phyloP scores from a whole-genome alignment of 352 stramenopile species.

The Pythium brassicae region DNA sequence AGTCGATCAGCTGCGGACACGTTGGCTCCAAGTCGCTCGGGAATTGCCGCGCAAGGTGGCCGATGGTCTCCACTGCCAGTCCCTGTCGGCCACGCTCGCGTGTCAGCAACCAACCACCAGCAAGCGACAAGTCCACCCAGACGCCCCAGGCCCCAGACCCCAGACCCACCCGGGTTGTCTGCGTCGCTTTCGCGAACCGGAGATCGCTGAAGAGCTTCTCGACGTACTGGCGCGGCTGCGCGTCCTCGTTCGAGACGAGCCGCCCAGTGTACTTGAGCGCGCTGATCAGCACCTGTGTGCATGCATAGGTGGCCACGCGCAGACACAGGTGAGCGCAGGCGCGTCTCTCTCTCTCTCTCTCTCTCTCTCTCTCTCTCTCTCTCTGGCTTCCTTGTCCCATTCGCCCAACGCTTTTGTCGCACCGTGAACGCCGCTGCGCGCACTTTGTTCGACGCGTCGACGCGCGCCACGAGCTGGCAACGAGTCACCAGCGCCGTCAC shows the following conservation, averaged over 20 bases:
- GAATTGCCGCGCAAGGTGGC: constrained; percentile 53
- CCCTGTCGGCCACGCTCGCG: constrained; percentile 20
- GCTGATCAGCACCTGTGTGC: constrained; percentile 44
- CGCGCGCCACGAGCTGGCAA: constrained; percentile 50
- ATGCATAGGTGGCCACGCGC: not conserved
- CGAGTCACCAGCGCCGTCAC: constrained; percentile 32
- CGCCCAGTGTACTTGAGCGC: constrained; percentile 40
- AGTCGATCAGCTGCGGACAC: constrained; percentile 36
- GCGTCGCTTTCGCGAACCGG: constrained; percentile 64
- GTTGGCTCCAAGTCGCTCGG: constrained; percentile 23
- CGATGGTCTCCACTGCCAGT: constrained; percentile 61
- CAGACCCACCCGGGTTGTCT: constrained; percentile 49
- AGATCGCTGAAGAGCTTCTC: constrained; percentile 77
- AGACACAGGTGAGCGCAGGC: not conserved
- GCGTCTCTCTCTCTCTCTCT: too few relatives aligned
- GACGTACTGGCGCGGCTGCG: constrained; percentile 46
- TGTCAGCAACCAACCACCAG: not conserved
- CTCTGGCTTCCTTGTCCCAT: not conserved
- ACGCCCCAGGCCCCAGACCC: too few relatives aligned
- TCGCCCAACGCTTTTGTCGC: not conserved
- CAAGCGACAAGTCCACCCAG: not conserved
- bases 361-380: not conserved
- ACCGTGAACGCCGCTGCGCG: constrained; percentile 43
- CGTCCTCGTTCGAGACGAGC: constrained; percentile 33
- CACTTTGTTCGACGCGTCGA: constrained; percentile 65